A percentile compares a stretch with the other conserved stretches of the same genome.
Conservation (phyloP, 768 basidiomycete genomes). For the Glaciozyma antarctica region DNA sequence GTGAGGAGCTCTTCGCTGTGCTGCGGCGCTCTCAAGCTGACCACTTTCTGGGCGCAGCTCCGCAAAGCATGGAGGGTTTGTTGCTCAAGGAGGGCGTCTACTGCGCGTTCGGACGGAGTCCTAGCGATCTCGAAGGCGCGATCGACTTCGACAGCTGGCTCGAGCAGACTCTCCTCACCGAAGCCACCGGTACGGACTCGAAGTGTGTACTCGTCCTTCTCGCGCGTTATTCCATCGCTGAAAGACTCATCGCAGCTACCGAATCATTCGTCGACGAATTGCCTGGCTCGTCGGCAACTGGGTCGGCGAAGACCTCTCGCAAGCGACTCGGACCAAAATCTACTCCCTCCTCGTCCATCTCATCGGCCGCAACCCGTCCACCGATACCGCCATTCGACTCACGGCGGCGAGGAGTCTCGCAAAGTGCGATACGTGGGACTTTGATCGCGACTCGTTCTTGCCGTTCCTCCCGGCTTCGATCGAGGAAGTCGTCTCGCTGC, state of each 20-base stretch:
- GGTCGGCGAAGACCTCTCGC: conserved; percentile 56
- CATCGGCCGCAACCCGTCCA: conserved; percentile 53
- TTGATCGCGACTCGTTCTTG: conserved; percentile 55
- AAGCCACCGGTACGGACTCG: conserved; percentile 54
- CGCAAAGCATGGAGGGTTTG: conserved; percentile 51
- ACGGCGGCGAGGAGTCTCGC: conserved; percentile 70
- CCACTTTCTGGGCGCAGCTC: conserved; percentile 34
- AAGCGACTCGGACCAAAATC: conserved; percentile 53
- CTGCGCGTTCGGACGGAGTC: conserved; percentile 78
- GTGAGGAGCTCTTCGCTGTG: conserved; percentile 42
- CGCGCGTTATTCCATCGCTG: conserved; percentile 1
- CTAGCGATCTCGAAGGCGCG: conserved; percentile 50
- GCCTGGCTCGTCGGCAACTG: conserved; percentile 91
- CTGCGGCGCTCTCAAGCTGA: not conserved
- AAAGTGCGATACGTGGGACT: conserved; percentile 65
- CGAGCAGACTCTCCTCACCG: conserved; percentile 50
- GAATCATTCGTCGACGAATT: conserved; percentile 86
- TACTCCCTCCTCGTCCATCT: conserved; percentile 78
- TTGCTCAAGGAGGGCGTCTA: conserved; percentile 79
- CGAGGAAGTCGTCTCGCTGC: conserved; percentile 57
- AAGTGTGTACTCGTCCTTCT: conserved; percentile 43
- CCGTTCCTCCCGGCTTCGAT: conserved; percentile 58
- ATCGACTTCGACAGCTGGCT: conserved; percentile 68
- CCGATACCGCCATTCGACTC: conserved; percentile 75
- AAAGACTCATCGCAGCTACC: conserved; percentile 50